Evolutionary conservation across 1,284 basidiomycete species (phyloP), one percentile per base, ranked within the genome.

Genomic region (Tilletia setariae): DNA sequence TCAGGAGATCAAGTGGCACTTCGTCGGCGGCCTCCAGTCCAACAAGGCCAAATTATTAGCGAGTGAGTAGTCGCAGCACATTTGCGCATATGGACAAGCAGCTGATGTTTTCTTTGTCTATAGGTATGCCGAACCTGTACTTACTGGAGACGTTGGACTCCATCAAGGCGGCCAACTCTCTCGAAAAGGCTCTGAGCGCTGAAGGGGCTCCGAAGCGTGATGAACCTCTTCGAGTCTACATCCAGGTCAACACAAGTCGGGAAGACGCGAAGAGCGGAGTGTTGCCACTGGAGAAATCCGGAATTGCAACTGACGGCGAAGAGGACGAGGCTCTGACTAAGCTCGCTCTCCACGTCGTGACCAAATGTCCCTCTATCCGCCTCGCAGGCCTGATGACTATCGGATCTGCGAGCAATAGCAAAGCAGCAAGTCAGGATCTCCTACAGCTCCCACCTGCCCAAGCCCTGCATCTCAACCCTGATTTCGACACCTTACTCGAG

Each of bases 321-420:
- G 51, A 51, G 19, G 63, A 69, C 9, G 72, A 86, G 1, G 88
- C 90, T 35, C 85, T 94, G 30, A 83, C 87, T 43, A 83, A 86
- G 62, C 87, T 98, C 19, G 93, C 91, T 0, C 84, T 83, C 53
- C 88, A 91, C 76, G 86, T 98, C 79, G 79, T 94, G 68, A 82
- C 84, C 0, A 83, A 86, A 35, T 98, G 95, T 81, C 90, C 91
- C 0, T 85, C 85, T 21, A 86, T 98, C 43, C 86, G 86, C 21
- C 84, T 98, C 1, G 87, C 89, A 51, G 96, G 95, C 2, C 84
- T 98, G 47, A 98, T 98, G 95, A 98, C 95, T 0, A 98, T 98
- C 76, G 95, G 96, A 1, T 89, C 93, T 2, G 86, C 75, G 8
- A 64, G 70, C 25, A 77, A 80, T 67, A 78, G 76, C 63, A 66